Base-by-base conservation (phyloP, 805 yeast species). In the Pichia cabralensis region DNA sequence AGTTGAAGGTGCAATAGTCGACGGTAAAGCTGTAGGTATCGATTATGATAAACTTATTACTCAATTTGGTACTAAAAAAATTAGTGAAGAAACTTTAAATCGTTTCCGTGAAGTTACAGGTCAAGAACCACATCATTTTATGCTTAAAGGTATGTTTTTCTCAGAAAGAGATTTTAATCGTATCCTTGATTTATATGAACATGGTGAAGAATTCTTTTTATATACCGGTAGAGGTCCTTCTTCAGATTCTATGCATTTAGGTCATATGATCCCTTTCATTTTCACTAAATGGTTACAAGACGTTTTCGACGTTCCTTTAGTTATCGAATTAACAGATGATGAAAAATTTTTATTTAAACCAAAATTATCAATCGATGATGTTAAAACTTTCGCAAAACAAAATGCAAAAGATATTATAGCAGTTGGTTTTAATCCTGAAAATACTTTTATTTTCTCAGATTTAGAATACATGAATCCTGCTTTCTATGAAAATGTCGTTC, bases 211-310 rank as follows among this genome's bases (percentile, higher is more conserved):
- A 21, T 92, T 92, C 60, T 92, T 89, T 64, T 64, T 92, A 42
- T 92, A 92, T 58, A 92, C 98, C 12, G 98, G 98, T 26, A 74
- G 98, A 58, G 98, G 98, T 5, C 97, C 98, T 24, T 82, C 95
- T 2, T 75, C 88, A 27, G 95, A 80, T 48, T 80, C 92, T 15
- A 80, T 92, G 83, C 98, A 92, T 57, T 67, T 92, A 63, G 98
- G 98, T 34, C 98, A 92, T 60, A 78, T 89, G 86, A 72, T 88
- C 41, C 98, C 98, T 13, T 92, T 92, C 55, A 60, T 81, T 22
- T 92, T 92, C 66, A 92, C 98, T 37, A 86, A 88, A 60, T 92
- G 97, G 97, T 69, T 92, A 50, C 98, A 92, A 60, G 96, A 89
- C 30, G 97, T 89, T 3, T 92, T 92, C 56, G 97, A 92, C 55